Conservation (phyloP, 768 basidiomycete species). For the Suillus clintonianus region DNA sequence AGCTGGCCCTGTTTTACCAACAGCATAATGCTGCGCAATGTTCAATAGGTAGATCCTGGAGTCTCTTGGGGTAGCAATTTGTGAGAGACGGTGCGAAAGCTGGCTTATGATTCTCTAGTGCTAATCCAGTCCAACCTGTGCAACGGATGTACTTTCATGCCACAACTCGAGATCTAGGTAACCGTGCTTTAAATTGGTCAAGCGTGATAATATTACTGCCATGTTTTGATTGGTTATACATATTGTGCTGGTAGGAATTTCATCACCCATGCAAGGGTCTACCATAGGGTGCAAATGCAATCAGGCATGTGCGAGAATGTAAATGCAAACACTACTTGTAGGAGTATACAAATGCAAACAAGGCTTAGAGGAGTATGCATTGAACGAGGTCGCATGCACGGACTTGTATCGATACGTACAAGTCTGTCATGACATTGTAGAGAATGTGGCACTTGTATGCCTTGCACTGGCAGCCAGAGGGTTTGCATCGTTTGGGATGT, state of each 20-base stretch:
- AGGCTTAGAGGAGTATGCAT: no score
- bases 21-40: no score
- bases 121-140: not conserved
- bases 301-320: not conserved
- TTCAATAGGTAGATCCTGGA: no score
- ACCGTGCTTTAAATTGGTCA: not conserved
- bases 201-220: not conserved
- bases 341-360: not conserved
- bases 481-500: not conserved
- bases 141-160: not conserved
- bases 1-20: no score
- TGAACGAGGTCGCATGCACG: no score
- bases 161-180: not conserved
- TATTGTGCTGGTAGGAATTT: not conserved
- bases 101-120: not conserved
- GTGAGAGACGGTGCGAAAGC: no score
- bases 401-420: not conserved
- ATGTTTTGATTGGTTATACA: not conserved
- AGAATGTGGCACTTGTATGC: not conserved
- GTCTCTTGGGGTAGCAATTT: no score
- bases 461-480: not conserved
- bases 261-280: not conserved
- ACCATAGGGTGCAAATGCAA: not conserved
- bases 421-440: not conserved
- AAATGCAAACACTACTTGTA: not conserved